Evolutionary conservation across 2,329 filamentous ascomycete species (phyloP).

Genomic region (Fusarium albidum): DNA sequence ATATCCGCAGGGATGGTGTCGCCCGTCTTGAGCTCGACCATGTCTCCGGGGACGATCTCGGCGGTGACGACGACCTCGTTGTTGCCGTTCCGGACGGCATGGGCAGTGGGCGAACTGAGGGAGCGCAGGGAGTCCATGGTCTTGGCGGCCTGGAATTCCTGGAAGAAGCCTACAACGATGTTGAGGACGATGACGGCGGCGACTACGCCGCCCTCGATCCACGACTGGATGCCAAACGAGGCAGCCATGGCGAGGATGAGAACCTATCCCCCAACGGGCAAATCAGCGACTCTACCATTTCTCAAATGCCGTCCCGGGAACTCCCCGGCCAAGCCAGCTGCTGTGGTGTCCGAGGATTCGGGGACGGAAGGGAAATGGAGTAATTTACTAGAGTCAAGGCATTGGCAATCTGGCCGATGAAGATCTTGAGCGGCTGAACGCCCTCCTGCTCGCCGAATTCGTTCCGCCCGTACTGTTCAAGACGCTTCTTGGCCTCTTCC

Average conservation of each 20-base stretch:
- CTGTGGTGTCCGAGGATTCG: background rate
- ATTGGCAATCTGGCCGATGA: slow-evolving; percentile 72
- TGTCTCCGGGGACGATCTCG: slow-evolving; percentile 65
- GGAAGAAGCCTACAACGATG: slow-evolving; percentile 60
- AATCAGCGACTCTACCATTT: slow-evolving; percentile 32
- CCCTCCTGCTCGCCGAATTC: slow-evolving; percentile 68
- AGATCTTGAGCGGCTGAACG: slow-evolving; percentile 69
- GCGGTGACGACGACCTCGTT: slow-evolving; percentile 49
- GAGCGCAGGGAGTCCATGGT: slow-evolving; percentile 58
- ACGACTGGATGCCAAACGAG: slow-evolving; percentile 66
- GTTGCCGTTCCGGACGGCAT: slow-evolving; percentile 52
- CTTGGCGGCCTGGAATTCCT: slow-evolving; percentile 57
- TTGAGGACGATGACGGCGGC: slow-evolving; percentile 65
- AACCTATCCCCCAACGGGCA: slow-evolving; percentile 44
- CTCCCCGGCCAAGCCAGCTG: background rate
- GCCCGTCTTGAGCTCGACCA: slow-evolving; percentile 62
- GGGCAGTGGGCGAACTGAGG: slow-evolving; percentile 54
- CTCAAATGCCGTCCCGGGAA: background rate
- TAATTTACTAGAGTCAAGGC: slow-evolving; percentile 69
- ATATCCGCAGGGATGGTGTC: slow-evolving; percentile 70
- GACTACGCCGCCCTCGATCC: slow-evolving; percentile 68
- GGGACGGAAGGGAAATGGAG: slow-evolving; percentile 6
- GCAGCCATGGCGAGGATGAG: slow-evolving; percentile 66
- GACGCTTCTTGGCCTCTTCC: slow-evolving; percentile 54
- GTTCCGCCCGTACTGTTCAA: slow-evolving; percentile 67